phyloP scores from a whole-genome alignment of 805 yeast genomes.

The Cyberlindnera xishuangbannaensis region DNA sequence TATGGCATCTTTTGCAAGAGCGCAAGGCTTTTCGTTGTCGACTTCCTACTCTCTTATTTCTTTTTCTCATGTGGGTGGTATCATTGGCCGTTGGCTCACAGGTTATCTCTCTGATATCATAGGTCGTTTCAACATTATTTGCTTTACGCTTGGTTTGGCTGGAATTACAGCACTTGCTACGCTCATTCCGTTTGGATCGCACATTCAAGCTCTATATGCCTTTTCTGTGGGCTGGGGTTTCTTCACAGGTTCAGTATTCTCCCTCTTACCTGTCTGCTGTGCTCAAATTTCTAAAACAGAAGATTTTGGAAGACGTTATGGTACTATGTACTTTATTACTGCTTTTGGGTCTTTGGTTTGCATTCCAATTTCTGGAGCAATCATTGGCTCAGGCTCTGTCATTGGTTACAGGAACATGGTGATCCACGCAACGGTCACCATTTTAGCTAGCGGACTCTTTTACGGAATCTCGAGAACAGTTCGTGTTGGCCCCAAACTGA shows the following conservation, averaged over 20 bases:
- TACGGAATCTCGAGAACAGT: slow-evolving; percentile 40
- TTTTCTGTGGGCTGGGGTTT: slow-evolving; percentile 48
- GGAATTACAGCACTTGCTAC: slow-evolving; percentile 29
- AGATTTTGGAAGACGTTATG: slow-evolving; percentile 48
- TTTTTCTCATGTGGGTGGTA: slow-evolving; percentile 35
- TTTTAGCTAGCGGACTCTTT: slow-evolving; percentile 31
- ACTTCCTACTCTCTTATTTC: slow-evolving; percentile 42
- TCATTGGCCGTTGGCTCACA: slow-evolving; percentile 39
- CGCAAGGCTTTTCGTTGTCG: slow-evolving; percentile 35
- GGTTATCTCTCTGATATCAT: slow-evolving; percentile 36
- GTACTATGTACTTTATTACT: slow-evolving; percentile 53
- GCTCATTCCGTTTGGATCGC: slow-evolving; percentile 34
- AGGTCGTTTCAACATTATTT: slow-evolving; percentile 52
- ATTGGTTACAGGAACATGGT: slow-evolving; percentile 33
- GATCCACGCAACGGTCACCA: slow-evolving; percentile 29
- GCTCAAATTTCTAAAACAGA: slow-evolving; percentile 51
- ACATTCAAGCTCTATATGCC: slow-evolving; percentile 31
- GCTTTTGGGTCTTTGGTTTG: slow-evolving; percentile 47
- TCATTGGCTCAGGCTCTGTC: slow-evolving; percentile 34
- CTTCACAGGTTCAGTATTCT: slow-evolving; percentile 47
- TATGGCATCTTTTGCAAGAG: slow-evolving; percentile 44
- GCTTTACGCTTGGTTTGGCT: slow-evolving; percentile 27
- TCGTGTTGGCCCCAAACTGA: slow-evolving; percentile 38
- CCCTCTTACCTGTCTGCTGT: slow-evolving; percentile 52
- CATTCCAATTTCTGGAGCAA: slow-evolving; percentile 46